Base-by-base conservation (phyloP, 352 stramenopile species). In the Phytophthora europaea region DNA sequence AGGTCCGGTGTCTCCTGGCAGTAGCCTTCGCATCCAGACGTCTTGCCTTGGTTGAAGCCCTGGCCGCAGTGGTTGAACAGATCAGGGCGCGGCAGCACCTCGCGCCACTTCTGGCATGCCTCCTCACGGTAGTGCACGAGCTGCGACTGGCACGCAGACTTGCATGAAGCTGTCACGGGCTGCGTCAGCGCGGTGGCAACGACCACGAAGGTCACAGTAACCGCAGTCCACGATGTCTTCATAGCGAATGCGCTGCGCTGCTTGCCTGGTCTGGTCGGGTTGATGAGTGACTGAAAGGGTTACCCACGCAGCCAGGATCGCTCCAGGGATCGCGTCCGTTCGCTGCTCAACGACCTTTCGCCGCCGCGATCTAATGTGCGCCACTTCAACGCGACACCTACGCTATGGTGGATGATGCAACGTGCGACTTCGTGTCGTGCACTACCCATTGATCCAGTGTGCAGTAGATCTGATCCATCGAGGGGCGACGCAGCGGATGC, bases 401-500 rank as follows among this genome's bases (percentile, higher is more conserved):
- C 20, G 43, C 45, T 23, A 45, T 10, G 23, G 23, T 65, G 43
- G 36, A 43, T 43, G 40, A 50, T 50, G 40, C 31, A 43, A 73
- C 72, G 36, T 80, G 61, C 23, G 61, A 50, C 36, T 70, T 82
- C 0, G 84, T 92, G 50, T 92, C 84, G 22, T 82, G 69, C 28
- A 89, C 33, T 15, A 90, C 75, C 85, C 85, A 92, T 3, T 75
- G 56, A 51, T 92, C 85, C 20, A 92, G 65, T n/a, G 85, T 87
- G 36, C 28, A 64, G 73, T 85, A 93, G 34, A 94, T 86, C 56
- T 92, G 70, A 50, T 88, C 81, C 85, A 94, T 92, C 0, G 78
- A 84, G n/a, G 87, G 85, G 4, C 85, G 64, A 9, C 73, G 60
- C 13, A 90, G 64, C 2, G 87, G 87, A 61, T 93, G 82, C 15